Evolutionary conservation across 2,329 filamentous ascomycete genomes (phyloP).

Genomic region (Arthroderma sp.): DNA sequence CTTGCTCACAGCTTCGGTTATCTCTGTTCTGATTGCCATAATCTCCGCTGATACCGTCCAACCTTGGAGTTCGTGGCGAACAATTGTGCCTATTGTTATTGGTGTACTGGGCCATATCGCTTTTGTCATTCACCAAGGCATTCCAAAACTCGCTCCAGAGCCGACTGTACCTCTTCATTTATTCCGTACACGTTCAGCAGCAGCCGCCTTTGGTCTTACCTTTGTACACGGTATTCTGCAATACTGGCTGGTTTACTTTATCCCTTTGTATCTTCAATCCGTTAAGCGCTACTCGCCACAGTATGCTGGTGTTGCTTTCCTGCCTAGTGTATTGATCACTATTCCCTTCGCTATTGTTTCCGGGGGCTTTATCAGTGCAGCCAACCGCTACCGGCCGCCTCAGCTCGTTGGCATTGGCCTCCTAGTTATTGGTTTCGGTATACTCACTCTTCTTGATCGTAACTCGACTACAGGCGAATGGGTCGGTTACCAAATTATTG

Average conservation of each 20-base stretch:
- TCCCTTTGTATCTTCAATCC: slow-evolving; percentile 30
- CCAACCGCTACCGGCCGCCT: slow-evolving; percentile 18
- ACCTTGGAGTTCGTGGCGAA: slow-evolving; percentile 1
- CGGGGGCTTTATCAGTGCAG: slow-evolving; percentile 18
- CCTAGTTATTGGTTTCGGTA: slow-evolving; percentile 28
- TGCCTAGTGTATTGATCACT: slow-evolving; percentile 16
- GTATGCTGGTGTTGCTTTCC: slow-evolving; percentile 19
- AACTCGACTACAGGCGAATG: slow-evolving; percentile 27
- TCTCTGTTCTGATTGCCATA: neutral
- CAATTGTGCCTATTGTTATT: neutral
- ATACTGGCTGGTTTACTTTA: slow-evolving; percentile 11
- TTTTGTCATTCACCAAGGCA: neutral
- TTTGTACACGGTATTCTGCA: neutral
- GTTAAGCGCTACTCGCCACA: slow-evolving; percentile 29
- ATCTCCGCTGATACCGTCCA: neutral
- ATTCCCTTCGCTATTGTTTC: slow-evolving; percentile 14
- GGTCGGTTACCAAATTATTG: slow-evolving; percentile 32
- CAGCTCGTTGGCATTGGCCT: slow-evolving; percentile 28
- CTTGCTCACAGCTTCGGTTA: neutral
- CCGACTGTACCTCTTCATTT: slow-evolving; percentile 13
- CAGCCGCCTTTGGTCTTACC: neutral
- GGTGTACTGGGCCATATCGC: neutral
- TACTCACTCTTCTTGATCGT: slow-evolving; percentile 29
- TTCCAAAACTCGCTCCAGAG: neutral
- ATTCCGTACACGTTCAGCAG: neutral